phyloP scores from a whole-genome alignment of 768 basidiomycete species.

The Boletus tylopilopsis region DNA sequence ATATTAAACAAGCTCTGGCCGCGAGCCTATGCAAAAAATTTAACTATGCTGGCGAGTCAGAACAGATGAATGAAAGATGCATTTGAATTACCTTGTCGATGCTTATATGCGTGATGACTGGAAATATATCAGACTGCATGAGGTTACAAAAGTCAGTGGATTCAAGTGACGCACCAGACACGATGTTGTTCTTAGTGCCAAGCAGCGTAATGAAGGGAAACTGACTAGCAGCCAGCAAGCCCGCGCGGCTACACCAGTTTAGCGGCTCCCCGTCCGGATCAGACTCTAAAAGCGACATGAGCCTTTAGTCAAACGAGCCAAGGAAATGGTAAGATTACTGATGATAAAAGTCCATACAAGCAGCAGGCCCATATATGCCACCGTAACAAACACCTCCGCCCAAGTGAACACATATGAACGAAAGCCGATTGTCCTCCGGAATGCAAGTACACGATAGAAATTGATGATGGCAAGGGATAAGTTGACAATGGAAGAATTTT shows the following conservation, averaged over 20 bases:
- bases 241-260: slow-evolving; percentile 34
- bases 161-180: slow-evolving; percentile 13
- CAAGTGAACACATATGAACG: slow-evolving; percentile 37
- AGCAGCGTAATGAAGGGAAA: slow-evolving; percentile 39
- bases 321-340: slow-evolving; percentile 23
- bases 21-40: slow-evolving; percentile 43
- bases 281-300: slow-evolving; percentile 15
- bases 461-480: slow-evolving; percentile 34
- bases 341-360: slow-evolving; percentile 37
- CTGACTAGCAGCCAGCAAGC: slow-evolving; percentile 32
- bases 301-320: not conserved
- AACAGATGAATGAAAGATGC: not conserved
- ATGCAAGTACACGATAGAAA: slow-evolving; percentile 33
- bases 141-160: not conserved
- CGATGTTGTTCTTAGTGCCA: slow-evolving; percentile 40
- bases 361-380: slow-evolving; percentile 36
- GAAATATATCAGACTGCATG: not conserved
- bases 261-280: slow-evolving; percentile 18
- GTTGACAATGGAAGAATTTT: slow-evolving; percentile 12
- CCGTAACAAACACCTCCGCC: slow-evolving; percentile 37
- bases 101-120: slow-evolving; percentile 23
- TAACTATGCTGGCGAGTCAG: slow-evolving; percentile 19
- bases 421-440: slow-evolving; percentile 36
- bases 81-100: slow-evolving; percentile 16
- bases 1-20: slow-evolving; percentile 41